Percentiles rank a stretch among this genome's conserved stretches.
Conservation (phyloP, 371 early-diverging fungal genomes). For the Mucor irregularis region DNA sequence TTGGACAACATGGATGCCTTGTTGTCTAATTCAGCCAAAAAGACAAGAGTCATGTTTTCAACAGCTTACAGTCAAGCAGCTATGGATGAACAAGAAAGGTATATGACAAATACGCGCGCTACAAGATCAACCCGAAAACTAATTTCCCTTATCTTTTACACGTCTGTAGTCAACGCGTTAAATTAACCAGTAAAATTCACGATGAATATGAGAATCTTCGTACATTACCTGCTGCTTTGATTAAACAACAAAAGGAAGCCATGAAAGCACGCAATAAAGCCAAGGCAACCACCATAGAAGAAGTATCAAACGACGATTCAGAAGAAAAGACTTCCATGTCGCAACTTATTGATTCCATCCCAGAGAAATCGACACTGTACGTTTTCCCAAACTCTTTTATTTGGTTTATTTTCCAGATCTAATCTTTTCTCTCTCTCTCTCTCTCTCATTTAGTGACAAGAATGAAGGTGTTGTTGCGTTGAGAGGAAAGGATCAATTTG, state of each 20-base stretch:
- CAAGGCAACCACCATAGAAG: conserved; percentile 36
- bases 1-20: conserved; percentile 31
- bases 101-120: conserved; percentile 1
- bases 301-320: conserved; percentile 31
- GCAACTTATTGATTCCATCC: conserved; percentile 44
- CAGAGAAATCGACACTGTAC: conserved; percentile 29
- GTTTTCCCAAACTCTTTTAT: conserved; percentile 1
- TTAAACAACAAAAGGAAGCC: conserved; percentile 58
- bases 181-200: conserved; percentile 71
- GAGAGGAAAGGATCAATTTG: conserved; percentile 46
- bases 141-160: not conserved
- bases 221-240: conserved; percentile 63
- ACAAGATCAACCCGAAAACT: not conserved
- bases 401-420: not conserved
- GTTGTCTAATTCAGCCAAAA: conserved; percentile 52
- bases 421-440: not conserved
- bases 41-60: conserved; percentile 58
- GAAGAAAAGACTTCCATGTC: conserved; percentile 24
- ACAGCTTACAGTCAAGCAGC: conserved; percentile 55
- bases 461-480: conserved; percentile 48
- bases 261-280: conserved; percentile 37
- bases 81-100: conserved; percentile 61
- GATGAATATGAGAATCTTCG: conserved; percentile 74
- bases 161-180: conserved; percentile 61
- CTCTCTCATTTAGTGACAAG: conserved; percentile 10